A percentile compares a stretch with the other conserved stretches of the same genome.
These are phyloP conservation scores for Adansonia gregorii DNA, from an alignment of 441 rosid species.

Conservation along the genomic window DNA sequence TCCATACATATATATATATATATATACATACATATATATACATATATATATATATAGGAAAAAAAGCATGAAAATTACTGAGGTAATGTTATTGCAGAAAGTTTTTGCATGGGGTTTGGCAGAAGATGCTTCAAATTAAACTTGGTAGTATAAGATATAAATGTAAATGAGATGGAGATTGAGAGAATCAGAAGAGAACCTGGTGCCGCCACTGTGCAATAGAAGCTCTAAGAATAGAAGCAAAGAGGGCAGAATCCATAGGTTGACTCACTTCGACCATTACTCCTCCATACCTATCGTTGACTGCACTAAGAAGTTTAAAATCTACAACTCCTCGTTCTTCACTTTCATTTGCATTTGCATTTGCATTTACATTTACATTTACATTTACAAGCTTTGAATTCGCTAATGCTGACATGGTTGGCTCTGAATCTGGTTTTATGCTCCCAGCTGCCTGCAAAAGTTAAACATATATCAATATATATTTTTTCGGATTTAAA, in stretches of 20 bases:
- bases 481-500: too few relatives aligned
- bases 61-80: too few relatives aligned
- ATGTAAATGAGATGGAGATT: not conserved
- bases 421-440: constrained; percentile 29
- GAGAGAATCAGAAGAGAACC: constrained; percentile 38
- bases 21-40: too few relatives aligned
- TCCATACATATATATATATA: too few relatives aligned
- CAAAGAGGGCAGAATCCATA: constrained; percentile 59
- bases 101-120: not conserved
- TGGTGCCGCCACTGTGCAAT: constrained; percentile 66
- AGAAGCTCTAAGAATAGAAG: constrained; percentile 57
- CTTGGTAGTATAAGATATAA: not conserved
- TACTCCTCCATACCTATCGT: constrained; percentile 78
- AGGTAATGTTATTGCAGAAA: not conserved
- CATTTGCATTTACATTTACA: too few relatives aligned
- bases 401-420: constrained; percentile 40
- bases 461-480: too few relatives aligned
- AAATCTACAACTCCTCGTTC: constrained; percentile 29
- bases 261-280: constrained; percentile 56
- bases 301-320: constrained; percentile 40
- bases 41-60: too few relatives aligned
- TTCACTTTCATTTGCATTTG: not conserved
- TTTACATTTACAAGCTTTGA: constrained; percentile 10
- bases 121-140: not conserved
- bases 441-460: constrained; percentile 1